Evolutionary conservation across 2,329 filamentous ascomycete species (phyloP).

Genomic region (Coniella lustricola): DNA sequence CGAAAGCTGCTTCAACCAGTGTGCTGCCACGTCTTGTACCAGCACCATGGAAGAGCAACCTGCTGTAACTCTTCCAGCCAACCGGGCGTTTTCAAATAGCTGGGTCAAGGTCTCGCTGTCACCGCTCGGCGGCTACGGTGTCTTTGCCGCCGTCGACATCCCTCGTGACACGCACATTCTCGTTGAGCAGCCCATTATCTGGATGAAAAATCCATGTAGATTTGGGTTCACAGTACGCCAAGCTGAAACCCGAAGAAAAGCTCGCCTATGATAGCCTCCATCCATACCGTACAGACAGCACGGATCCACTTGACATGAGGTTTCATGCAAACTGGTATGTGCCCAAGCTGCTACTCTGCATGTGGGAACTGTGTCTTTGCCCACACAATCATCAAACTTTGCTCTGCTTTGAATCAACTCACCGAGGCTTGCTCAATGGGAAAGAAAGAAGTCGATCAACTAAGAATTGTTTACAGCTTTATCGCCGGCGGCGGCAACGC

Average conservation of each 20-base stretch:
- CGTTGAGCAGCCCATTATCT: conserved; percentile 36
- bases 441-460: no score
- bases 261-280: conserved; percentile 32
- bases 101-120: conserved; percentile 36
- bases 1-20: conserved; percentile 5
- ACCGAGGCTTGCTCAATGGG: no score
- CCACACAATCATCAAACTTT: no score
- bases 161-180: conserved; percentile 34
- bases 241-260: conserved; percentile 25
- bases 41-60: no score
- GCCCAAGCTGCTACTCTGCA: no score
- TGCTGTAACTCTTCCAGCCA: conserved; percentile 3
- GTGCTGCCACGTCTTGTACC: not conserved
- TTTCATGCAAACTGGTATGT: conserved; percentile 42
- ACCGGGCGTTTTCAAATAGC: conserved; percentile 29
- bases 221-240: conserved; percentile 30
- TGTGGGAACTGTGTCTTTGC: no score
- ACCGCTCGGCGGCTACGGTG: conserved; percentile 36
- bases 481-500: conserved; percentile 21
- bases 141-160: conserved; percentile 37
- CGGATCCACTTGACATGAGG: conserved; percentile 30
- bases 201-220: conserved; percentile 20
- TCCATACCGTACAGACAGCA: conserved; percentile 22
- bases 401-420: no score
- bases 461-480: conserved; percentile 18